Base-by-base conservation (phyloP, 2,329 filamentous ascomycete species). In the Plenodomus tracheiphilus region DNA sequence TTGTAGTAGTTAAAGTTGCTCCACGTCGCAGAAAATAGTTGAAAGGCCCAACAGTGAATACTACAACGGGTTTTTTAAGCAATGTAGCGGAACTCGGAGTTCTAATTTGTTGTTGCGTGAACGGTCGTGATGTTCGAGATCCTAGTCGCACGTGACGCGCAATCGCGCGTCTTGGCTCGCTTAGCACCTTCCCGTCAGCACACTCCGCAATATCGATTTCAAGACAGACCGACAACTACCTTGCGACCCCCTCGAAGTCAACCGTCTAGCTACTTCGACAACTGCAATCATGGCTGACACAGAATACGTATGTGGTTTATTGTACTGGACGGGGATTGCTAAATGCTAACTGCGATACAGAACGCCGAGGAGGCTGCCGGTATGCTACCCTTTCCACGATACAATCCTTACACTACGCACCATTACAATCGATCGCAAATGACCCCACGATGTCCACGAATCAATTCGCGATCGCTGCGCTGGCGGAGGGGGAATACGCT, bases 321-420 rank as follows among this genome's bases (percentile, higher is more conserved):
- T 4, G 13, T 32, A 32, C 28, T 15, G 28, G 15, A 15, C 28
- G 7, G 28, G 28, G 15, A 15, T 15, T 32, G 11, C 28, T 32
- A 11, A 11, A 11, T 20, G 49, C 63, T 64, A 53, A 66, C 54
- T 43, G 19, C 41, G 37, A 45, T 18, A 53, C 73, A 96, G 91
- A 93, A 97, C 84, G 87, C 92, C 78, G 91, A 95, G 84, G 90
- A 94, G 85, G 93, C 93, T 81, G 93, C 91, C 77, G 82, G 81
- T 85, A 85, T 73, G 82, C 56, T 64, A 47, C 32, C 41, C 48
- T 41, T 25, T 46, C 51, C 38, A 50, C 53, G 43, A 55, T 42
- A 6, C 40, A 46, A 38, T 47, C 18, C 36, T 40, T n/a, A 38
- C 35, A 37, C 37, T 43, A 10, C 34, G 22, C 39, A 46, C 25